Percentiles rank a stretch among this genome's conserved stretches.
These are phyloP conservation scores for Dendrobium huoshanense DNA, from an alignment of 106 monocot genomes.

Conservation along the genomic window DNA sequence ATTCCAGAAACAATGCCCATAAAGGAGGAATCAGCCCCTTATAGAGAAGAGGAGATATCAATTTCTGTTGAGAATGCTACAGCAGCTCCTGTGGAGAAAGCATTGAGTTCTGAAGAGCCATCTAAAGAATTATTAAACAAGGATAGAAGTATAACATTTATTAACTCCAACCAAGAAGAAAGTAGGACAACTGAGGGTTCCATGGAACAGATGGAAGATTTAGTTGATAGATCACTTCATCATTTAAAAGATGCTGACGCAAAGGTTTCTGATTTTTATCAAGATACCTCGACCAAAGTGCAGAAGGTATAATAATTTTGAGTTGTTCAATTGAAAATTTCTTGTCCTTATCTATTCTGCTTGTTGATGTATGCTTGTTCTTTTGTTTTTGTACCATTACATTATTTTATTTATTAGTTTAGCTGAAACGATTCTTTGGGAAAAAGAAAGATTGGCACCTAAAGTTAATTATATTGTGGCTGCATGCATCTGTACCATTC, in stretches of 20 bases:
- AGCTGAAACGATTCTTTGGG: neutral
- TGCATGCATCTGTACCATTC: neutral
- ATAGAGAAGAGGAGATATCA: slow-evolving; percentile 21
- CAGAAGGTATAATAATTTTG: slow-evolving; percentile 24
- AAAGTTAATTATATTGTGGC: neutral
- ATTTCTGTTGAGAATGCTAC: slow-evolving; percentile 8
- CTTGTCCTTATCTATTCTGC: neutral
- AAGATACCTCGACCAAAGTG: neutral
- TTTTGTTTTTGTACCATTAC: neutral
- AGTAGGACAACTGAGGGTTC: slow-evolving; percentile 12
- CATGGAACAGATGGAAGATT: slow-evolving; percentile 13
- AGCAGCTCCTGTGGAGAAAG: slow-evolving; percentile 17
- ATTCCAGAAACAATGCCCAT: slow-evolving; percentile 11
- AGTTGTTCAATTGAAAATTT: neutral
- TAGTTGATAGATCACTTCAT: neutral
- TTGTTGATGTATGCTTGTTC: neutral
- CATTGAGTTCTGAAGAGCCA: slow-evolving; percentile 9
- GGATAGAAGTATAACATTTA: slow-evolving; percentile 1
- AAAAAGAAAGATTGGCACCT: neutral
- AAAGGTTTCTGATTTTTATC: slow-evolving; percentile 3
- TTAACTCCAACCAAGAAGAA: neutral
- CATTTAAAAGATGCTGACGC: slow-evolving; percentile 12
- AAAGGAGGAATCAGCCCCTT: slow-evolving; percentile 12
- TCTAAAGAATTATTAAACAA: slow-evolving; percentile 7
- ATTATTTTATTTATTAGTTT: neutral